phyloP scores from a whole-genome alignment of 2,329 filamentous ascomycete genomes.

The Talaromyces sp. region DNA sequence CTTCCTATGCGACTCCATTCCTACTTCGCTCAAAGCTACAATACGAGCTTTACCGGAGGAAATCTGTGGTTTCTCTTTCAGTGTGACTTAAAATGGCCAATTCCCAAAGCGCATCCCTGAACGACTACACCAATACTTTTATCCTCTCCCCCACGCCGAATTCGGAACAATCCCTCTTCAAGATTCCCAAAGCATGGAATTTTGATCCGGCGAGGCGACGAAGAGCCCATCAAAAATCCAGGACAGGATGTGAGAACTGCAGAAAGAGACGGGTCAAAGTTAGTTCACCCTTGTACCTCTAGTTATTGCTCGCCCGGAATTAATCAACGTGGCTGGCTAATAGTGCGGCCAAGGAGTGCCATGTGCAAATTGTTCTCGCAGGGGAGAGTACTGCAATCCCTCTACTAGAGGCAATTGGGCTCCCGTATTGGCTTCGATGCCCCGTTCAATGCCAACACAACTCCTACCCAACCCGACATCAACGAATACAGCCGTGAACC shows the following conservation, averaged over 20 bases:
- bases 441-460: neutral
- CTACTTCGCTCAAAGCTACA: neutral
- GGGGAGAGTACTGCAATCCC: constrained; percentile 5
- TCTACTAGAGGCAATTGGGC: neutral
- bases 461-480: neutral
- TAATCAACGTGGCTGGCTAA: neutral
- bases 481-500: neutral
- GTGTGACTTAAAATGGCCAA: neutral
- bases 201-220: constrained; percentile 5
- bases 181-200: constrained; percentile 3
- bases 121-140: constrained; percentile 3
- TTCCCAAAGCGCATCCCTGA: neutral
- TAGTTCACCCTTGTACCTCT: neutral
- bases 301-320: neutral
- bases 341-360: constrained; percentile 5
- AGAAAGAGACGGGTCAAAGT: constrained; percentile 9
- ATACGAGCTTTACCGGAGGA: neutral
- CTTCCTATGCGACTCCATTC: neutral
- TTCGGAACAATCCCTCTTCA: neutral
- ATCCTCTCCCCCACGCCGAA: neutral
- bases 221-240: constrained; percentile 9
- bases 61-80: neutral
- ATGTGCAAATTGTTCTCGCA: constrained; percentile 6
- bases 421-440: neutral
- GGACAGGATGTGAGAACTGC: constrained; percentile 6